Conservation (phyloP, 805 yeast genomes). For the Yamadazyma sp. region DNA sequence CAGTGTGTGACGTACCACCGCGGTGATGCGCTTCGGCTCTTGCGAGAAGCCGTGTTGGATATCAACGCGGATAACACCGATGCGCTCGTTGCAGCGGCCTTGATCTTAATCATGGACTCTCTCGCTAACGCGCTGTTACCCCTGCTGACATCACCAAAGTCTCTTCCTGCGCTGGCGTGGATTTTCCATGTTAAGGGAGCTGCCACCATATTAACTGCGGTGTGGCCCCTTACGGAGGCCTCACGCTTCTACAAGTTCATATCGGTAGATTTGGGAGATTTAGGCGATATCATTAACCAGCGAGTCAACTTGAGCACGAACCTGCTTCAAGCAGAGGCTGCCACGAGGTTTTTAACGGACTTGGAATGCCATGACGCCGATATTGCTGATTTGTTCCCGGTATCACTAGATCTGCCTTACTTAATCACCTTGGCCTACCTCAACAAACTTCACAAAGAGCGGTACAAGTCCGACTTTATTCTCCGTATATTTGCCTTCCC, state of each 20-base stretch:
- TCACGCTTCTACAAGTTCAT: conserved; percentile 45
- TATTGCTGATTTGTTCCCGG: conserved; percentile 83
- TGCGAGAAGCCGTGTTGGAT: conserved; percentile 83
- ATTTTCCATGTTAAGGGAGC: conserved; percentile 96
- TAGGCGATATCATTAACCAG: conserved; percentile 67
- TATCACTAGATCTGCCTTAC: conserved; percentile 79
- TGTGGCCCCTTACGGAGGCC: conserved; percentile 74
- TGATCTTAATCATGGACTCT: conserved; percentile 88
- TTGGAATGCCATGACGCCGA: conserved; percentile 83
- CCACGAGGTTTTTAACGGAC: conserved; percentile 46
- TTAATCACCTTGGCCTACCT: conserved; percentile 82
- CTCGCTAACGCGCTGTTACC: conserved; percentile 84
- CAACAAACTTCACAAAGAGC: conserved; percentile 78
- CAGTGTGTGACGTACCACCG: conserved; percentile 83
- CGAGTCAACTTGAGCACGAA: conserved; percentile 29
- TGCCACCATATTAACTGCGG: conserved; percentile 91
- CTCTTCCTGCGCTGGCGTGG: conserved; percentile 94
- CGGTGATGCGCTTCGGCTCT: conserved; percentile 76
- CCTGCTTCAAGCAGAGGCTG: conserved; percentile 23
- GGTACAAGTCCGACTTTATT: conserved; percentile 82
- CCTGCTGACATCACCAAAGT: conserved; percentile 47
- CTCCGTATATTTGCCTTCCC: conserved; percentile 89
- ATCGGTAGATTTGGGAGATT: conserved; percentile 85
- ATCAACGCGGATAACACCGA: conserved; percentile 86
- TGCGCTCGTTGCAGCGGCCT: conserved; percentile 89